These are phyloP conservation scores for Scheffersomyces segobiensis DNA, from an alignment of 1,139 yeast genomes.

Conservation along the genomic window DNA sequence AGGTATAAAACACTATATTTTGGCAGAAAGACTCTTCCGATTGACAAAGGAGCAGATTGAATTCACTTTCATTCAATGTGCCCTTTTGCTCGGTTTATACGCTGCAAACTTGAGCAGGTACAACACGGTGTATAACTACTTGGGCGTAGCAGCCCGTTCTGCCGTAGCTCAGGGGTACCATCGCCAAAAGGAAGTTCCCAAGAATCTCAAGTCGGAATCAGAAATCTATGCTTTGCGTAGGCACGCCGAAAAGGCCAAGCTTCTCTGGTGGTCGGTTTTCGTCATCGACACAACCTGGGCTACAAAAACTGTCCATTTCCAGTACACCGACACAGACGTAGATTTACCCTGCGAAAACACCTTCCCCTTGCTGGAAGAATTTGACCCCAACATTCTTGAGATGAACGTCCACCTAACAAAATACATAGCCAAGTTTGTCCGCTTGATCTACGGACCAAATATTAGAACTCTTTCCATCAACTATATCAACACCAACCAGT, in stretches of 20 bases:
- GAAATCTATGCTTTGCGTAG: constrained; percentile 3
- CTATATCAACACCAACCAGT: constrained; percentile 42
- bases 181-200: constrained; percentile 26
- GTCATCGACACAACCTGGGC: constrained; percentile 53
- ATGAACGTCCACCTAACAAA: constrained; percentile 43
- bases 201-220: neutral
- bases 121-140: constrained; percentile 48
- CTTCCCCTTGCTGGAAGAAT: constrained; percentile 31
- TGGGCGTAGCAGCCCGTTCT: constrained; percentile 51
- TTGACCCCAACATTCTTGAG: constrained; percentile 34
- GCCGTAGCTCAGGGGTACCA: constrained; percentile 49
- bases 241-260: constrained; percentile 38
- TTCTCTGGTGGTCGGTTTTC: constrained; percentile 58
- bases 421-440: constrained; percentile 35
- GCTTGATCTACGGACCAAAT: constrained; percentile 37
- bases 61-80: constrained; percentile 44
- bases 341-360: constrained; percentile 43
- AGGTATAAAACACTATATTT: constrained; percentile 38
- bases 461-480: constrained; percentile 39
- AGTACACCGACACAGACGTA: constrained; percentile 51
- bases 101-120: constrained; percentile 50
- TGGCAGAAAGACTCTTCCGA: constrained; percentile 41
- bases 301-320: constrained; percentile 49
- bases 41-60: constrained; percentile 42
- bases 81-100: constrained; percentile 45